Evolutionary conservation across 768 basidiomycete species (phyloP).

Genomic region (Lactarius pseudohatsudake): DNA sequence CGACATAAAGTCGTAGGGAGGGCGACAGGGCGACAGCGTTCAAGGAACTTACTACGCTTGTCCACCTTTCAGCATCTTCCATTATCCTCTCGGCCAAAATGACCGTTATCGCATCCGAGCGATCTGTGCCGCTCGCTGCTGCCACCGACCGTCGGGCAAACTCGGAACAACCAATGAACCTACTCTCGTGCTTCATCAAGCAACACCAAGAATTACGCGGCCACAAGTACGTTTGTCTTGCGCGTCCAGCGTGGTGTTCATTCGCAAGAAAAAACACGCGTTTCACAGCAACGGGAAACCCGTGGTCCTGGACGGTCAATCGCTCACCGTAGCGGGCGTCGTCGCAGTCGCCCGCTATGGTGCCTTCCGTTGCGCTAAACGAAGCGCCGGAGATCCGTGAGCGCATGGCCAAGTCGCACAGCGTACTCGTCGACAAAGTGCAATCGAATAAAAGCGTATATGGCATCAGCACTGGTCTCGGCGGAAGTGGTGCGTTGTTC

Average conservation of each 20-base stretch:
- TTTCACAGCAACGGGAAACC: slow-evolving; percentile 55
- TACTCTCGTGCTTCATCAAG: slow-evolving; percentile 58
- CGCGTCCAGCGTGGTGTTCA: neutral
- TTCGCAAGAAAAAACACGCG: neutral
- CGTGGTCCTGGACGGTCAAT: slow-evolving; percentile 68
- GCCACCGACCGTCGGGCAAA: slow-evolving; percentile 2
- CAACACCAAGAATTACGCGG: slow-evolving; percentile 60
- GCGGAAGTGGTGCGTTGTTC: slow-evolving; percentile 59
- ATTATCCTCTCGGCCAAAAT: neutral
- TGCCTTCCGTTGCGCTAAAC: slow-evolving; percentile 52
- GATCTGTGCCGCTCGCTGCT: neutral
- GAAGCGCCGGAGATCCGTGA: slow-evolving; percentile 47
- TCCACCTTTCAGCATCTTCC: neutral
- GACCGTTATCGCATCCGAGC: slow-evolving; percentile 7
- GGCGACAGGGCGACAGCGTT: neutral
- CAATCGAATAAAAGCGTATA: slow-evolving; percentile 71
- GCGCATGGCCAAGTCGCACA: slow-evolving; percentile 59
- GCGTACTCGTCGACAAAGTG: slow-evolving; percentile 66
- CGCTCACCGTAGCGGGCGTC: slow-evolving; percentile 72
- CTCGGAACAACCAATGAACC: slow-evolving; percentile 29
- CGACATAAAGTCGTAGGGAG: neutral
- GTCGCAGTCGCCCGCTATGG: slow-evolving; percentile 71
- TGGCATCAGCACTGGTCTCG: slow-evolving; percentile 84
- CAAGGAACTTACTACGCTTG: neutral
- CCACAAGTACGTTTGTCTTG: slow-evolving; percentile 51